Percentiles rank a stretch among this genome's conserved stretches.
Evolutionary conservation across 768 basidiomycete genomes (phyloP).

Genomic region (Suillus alpinus): DNA sequence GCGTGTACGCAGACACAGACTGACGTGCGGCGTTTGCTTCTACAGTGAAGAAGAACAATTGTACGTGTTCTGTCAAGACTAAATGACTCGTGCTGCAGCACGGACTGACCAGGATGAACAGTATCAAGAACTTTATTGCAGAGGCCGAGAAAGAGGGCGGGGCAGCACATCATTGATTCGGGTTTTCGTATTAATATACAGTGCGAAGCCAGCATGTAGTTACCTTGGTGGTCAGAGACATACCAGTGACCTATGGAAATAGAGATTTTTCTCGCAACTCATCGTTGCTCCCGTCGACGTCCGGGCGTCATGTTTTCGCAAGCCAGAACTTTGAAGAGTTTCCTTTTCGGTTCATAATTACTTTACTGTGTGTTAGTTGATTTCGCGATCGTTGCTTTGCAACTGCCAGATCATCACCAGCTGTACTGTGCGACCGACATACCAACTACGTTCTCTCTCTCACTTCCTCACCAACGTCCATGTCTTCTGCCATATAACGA

Average conservation of each 20-base stretch:
- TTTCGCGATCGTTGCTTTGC: not conserved
- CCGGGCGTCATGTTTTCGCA: not conserved
- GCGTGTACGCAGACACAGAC: not conserved
- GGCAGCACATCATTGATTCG: slow-evolving; percentile 29
- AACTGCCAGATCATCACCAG: not conserved
- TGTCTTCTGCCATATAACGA: not conserved
- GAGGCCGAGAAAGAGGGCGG: slow-evolving; percentile 80
- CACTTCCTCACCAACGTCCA: not conserved
- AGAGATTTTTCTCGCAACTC: not conserved
- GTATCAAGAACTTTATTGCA: slow-evolving; percentile 76
- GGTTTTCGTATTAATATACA: not conserved
- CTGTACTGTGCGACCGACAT: not conserved
- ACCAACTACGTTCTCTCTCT: not conserved
- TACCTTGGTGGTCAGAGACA: not conserved
- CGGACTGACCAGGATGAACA: slow-evolving; percentile 52
- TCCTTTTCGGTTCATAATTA: not conserved
- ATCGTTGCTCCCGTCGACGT: not conserved
- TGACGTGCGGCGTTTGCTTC: slow-evolving; percentile 12
- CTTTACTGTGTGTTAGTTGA: not conserved
- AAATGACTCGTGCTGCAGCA: slow-evolving; percentile 24
- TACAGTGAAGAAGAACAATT: slow-evolving; percentile 81
- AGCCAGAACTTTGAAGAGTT: not conserved
- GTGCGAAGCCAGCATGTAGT: not conserved
- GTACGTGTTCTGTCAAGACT: slow-evolving; percentile 44
- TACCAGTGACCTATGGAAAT: slow-evolving; percentile 3